phyloP scores from a whole-genome alignment of 2,329 filamentous ascomycete species.

The Aspergillus thermomutatus region DNA sequence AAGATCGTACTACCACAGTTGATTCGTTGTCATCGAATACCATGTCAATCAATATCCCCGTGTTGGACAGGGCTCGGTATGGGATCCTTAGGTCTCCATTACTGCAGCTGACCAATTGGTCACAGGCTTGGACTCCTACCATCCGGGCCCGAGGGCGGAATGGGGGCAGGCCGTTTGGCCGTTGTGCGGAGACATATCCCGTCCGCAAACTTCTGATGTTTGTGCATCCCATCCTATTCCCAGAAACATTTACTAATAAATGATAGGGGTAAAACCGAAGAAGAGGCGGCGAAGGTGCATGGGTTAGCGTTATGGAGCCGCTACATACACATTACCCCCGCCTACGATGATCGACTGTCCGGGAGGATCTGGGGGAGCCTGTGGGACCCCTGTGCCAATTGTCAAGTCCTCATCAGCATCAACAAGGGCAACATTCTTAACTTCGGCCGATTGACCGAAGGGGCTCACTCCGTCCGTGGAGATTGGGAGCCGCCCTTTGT shows the following conservation, averaged over 20 bases:
- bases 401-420: neutral
- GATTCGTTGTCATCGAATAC: too few species aligned
- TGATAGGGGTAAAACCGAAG: neutral
- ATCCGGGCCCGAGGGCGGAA: neutral
- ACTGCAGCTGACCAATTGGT: constrained; percentile 1
- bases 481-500: too few species aligned
- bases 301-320: neutral
- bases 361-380: neutral
- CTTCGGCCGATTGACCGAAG: too few species aligned
- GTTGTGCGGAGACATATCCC: constrained; percentile 6
- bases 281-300: neutral
- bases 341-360: constrained; percentile 3
- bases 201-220: neutral
- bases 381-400: constrained; percentile 1
- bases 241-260: too few species aligned
- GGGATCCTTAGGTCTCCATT: neutral
- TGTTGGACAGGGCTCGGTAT: constrained; percentile 1
- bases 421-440: neutral
- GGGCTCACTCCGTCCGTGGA: too few species aligned
- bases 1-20: too few species aligned
- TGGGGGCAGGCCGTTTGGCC: neutral
- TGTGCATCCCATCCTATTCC: too few species aligned
- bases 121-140: constrained; percentile 2
- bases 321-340: neutral
- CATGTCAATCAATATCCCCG: too few species aligned